Conservation (phyloP, 805 yeast species). For the Hermanozyma aechmeae region DNA sequence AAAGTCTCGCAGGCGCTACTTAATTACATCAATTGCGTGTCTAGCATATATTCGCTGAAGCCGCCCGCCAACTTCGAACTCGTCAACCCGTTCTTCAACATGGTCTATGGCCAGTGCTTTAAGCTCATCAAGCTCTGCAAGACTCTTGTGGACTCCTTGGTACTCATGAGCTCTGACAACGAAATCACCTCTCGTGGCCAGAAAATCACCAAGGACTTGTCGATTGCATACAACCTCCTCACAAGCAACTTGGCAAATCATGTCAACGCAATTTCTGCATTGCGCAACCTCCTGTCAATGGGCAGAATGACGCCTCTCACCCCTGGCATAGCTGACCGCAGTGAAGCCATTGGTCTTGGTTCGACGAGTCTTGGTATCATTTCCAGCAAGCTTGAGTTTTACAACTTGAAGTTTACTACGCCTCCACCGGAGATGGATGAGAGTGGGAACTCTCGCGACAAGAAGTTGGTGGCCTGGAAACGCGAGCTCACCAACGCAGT, state of each 20-base stretch:
- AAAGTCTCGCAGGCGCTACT: slow-evolving; percentile 20
- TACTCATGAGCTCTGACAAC: slow-evolving; percentile 11
- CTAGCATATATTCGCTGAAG: slow-evolving; percentile 10
- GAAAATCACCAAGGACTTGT: slow-evolving; percentile 29
- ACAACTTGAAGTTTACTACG: slow-evolving; percentile 18
- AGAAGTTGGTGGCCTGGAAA: no score
- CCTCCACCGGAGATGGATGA: no score
- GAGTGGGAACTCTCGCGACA: no score
- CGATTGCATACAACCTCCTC: slow-evolving; percentile 23
- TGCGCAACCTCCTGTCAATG: no score
- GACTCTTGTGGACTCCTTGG: slow-evolving; percentile 22
- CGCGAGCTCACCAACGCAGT: no score
- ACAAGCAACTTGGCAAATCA: slow-evolving; percentile 12
- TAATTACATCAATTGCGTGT: slow-evolving; percentile 20
- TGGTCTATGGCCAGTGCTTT: slow-evolving; percentile 23
- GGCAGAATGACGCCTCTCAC: no score
- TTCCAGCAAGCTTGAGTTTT: slow-evolving; percentile 15
- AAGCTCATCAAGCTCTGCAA: slow-evolving; percentile 27
- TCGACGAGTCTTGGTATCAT: slow-evolving; percentile 12
- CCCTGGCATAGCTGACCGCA: no score
- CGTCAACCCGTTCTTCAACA: slow-evolving; percentile 22
- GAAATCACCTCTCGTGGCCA: slow-evolving; percentile 21
- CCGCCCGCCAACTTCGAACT: slow-evolving; percentile 6
- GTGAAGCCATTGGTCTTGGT: slow-evolving; percentile 15
- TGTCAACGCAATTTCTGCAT: slow-evolving; percentile 7